Base-by-base conservation (phyloP, 805 yeast genomes). In the Candida verbasci region DNA sequence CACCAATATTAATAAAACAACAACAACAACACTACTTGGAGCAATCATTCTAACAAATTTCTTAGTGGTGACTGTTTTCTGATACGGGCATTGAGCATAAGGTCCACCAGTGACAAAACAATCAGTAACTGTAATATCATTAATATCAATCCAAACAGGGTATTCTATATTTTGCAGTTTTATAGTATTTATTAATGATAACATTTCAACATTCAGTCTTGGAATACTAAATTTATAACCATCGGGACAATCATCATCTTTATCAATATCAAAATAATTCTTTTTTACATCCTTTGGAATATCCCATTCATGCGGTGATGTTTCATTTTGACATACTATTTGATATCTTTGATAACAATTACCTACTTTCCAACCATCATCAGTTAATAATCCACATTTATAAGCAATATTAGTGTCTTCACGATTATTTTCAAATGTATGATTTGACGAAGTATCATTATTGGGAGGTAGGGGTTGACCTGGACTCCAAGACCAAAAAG, bases 81-180 rank as follows among this genome's bases (percentile, higher is more conserved):
- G 76, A 53, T 88, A 88, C 0, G 97, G 96, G 53, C 97, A 89
- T 22, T 62, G 52, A 0, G 91, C 81, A 42, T 75, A 68, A 0
- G 86, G 76, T 0, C 95, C 96, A 1, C 95, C 96, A 9, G 74
- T 57, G 4, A 88, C 88, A 89, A 93, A 91, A 52, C 97, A 89
- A 37, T 78, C 74, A 3, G 71, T 60, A 15, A 80, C 78, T 1
- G 86, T 74, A 16, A 91, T 69, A 12, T 89, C 86, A 53, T 91
- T 89, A 44, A 87, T 47, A 58, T 86, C 87, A 3, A 87, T 74
- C 97, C 97, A 89, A 0, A 78, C 62, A 0, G 75, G 74, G 10
- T 46, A 56, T 11, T 42, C 46, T 2, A 49, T 42, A 11, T 58
- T 53, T 3, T 47, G 24, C 31, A 38, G 10, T 40, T 46, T 48